Evolutionary conservation across 2,329 filamentous ascomycete species (phyloP), one percentile per base, ranked within the genome.

Genomic region (Paraphaeosphaeria sporulosa): DNA sequence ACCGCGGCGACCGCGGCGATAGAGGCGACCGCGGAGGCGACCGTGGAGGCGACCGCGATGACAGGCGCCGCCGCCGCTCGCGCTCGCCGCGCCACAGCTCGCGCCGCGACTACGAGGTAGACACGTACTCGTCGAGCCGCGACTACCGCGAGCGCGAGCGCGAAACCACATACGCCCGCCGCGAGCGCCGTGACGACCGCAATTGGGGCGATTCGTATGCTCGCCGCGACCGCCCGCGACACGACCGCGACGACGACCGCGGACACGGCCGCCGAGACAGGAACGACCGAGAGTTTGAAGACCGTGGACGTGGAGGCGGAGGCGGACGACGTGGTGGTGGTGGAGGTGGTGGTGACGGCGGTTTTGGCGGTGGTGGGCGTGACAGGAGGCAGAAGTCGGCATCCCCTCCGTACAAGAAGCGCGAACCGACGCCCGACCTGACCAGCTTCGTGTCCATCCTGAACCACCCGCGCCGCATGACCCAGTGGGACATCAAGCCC

Each of bases 401-500:
- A 47, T 92, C 93, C 40, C 91, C 75, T 9, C 70, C 92, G 30
- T 88, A 89, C 10, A 96, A 96, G 83, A 95, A 94, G 82, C 90
- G 92, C 78, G 95, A 99, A 79, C 93, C 95, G 8, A 99, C 95
- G 0, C 96, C 95, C 38, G 96, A 99, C 78, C 83, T 99, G 75
- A 96, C 94, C 61, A 89, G 96, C 72, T 83, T 96, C 61, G 84
- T 90, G n/a, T 87, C 93, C 4, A 85, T 99, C 60, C 83, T 93
- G 64, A 90, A 94, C 73, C 90, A 94, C 71, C 95, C 94, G 84
- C 90, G 96, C 69, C 90, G 95, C 61, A 83, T 99, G 84, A 98
- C 94, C 38, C 96, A 99, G 79, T 99, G 95, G 95, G 96, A 99
- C 78, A 97, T 99, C 79, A 99, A 99, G 82, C 95, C 95, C 6